Conservation (phyloP, 495 filamentous ascomycete species). For the Extremus antarcticus region DNA sequence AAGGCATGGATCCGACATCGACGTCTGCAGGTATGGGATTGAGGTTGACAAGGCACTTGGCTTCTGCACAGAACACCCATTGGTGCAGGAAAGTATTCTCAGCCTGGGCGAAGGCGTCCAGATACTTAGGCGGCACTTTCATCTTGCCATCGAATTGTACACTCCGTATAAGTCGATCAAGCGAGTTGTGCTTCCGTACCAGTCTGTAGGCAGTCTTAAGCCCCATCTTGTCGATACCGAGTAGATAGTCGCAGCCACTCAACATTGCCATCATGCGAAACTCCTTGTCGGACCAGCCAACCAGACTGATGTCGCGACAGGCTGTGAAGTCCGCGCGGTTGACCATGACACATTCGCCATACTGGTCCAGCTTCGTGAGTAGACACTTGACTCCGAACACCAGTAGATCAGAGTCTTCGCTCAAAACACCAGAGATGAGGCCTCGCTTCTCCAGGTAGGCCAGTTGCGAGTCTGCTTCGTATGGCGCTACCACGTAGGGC, state of each 20-base stretch:
- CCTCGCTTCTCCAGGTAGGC: constrained; percentile 84
- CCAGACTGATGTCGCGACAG: constrained; percentile 75
- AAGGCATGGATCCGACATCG: constrained; percentile 56
- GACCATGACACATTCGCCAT: constrained; percentile 87
- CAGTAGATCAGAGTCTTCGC: constrained; percentile 92
- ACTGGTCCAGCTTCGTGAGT: constrained; percentile 86
- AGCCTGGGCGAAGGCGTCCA: constrained; percentile 66
- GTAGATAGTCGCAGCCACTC: constrained; percentile 94
- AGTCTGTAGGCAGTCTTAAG: constrained; percentile 86
- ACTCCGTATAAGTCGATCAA: constrained; percentile 71
- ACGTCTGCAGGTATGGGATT: constrained; percentile 50
- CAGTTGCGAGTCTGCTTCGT: constrained; percentile 94
- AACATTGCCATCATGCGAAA: constrained; percentile 94
- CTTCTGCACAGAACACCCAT: constrained; percentile 77
- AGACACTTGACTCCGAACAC: constrained; percentile 89
- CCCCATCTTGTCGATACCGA: constrained; percentile 72
- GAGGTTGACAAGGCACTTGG: constrained; percentile 58
- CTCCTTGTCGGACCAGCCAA: constrained; percentile 82
- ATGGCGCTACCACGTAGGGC: constrained; percentile 87
- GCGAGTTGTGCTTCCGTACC: constrained; percentile 76
- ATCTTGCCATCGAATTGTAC: constrained; percentile 80
- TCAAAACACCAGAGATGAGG: constrained; percentile 74
- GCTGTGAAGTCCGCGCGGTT: constrained; percentile 76
- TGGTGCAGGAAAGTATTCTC: constrained; percentile 90
- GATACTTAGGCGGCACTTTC: constrained; percentile 65